Evolutionary conservation across 176 grass and related monocot species (phyloP), one percentile per base, ranked within the genome.

Genomic region (Lolium multiflorum): DNA sequence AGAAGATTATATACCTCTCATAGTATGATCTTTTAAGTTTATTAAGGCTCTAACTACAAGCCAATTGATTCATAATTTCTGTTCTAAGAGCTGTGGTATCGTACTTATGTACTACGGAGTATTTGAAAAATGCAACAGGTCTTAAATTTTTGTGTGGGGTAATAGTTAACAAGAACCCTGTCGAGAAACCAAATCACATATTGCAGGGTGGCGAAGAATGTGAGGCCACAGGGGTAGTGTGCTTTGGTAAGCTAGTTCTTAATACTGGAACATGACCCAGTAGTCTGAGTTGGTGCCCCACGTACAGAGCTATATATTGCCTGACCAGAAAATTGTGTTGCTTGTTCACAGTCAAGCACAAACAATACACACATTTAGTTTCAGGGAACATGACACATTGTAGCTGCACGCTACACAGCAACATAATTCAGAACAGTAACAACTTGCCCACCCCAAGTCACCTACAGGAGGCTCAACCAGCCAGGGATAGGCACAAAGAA

Each of bases 291-390:
- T 73, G 11, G 44, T 48, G 20, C n/a, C 41, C 70, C n/a, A 48
- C 3, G 47, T 73, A 48, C 2, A 22, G 20, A 73, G 72, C 14
- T 51, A 28, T 75, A 75, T 75, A 75, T 51, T 13, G 22, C 47
- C 50, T 75, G 72, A 75, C 51, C 22, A 28, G 47, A 7, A 52
- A 75, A 28, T 75, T 75, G 25, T 16, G 14, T 75, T 26, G 13
- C 3, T 71, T 71, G 71, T 51, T 52, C 47, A 28, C 72, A 31
- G 47, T 74, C n/a, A 74, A 74, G 71, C 71, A 26, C 20, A 62
- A 69, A 24, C 41, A 14, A 6, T 12, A 13, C 71, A 9, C 21
- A 74, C 44, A 74, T 3, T 25, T 24, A 73, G 22, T 74, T 73
- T 48, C 21, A 74, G 71, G 44, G 14, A 48, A 50, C 44, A 49